Conservation (phyloP, 495 filamentous ascomycete species). For the Viridothelium virens region DNA sequence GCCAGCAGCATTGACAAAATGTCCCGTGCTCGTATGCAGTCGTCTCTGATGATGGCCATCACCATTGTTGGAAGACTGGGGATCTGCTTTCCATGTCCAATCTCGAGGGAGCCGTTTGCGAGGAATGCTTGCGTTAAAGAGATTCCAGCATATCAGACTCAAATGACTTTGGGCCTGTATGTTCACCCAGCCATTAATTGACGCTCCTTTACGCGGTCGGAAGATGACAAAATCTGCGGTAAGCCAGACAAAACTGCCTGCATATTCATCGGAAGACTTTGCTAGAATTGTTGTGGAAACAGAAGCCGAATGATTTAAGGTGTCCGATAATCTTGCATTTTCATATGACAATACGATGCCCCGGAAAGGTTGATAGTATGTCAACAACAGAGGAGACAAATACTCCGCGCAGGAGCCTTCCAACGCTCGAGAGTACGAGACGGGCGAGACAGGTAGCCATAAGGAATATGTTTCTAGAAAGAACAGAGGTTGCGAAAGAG, state of each 20-base stretch:
- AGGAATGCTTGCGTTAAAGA: slow-evolving; percentile 67
- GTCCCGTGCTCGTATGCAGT: slow-evolving; percentile 38
- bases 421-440: slow-evolving; percentile 32
- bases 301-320: slow-evolving; percentile 27
- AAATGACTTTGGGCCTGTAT: slow-evolving; percentile 66
- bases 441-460: background rate
- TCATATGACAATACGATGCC: slow-evolving; percentile 66
- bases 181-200: slow-evolving; percentile 60
- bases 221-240: slow-evolving; percentile 68
- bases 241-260: slow-evolving; percentile 59
- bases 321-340: slow-evolving; percentile 41
- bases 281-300: slow-evolving; percentile 43
- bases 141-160: slow-evolving; percentile 62
- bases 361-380: slow-evolving; percentile 62
- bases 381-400: slow-evolving; percentile 66
- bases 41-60: slow-evolving; percentile 21
- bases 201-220: slow-evolving; percentile 50
- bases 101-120: slow-evolving; percentile 53
- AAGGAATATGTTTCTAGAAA: slow-evolving; percentile 8
- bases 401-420: slow-evolving; percentile 64
- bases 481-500: background rate
- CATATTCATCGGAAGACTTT: slow-evolving; percentile 57
- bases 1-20: slow-evolving; percentile 56
- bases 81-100: slow-evolving; percentile 52
- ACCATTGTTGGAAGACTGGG: slow-evolving; percentile 3